Conservation (phyloP, 2,329 filamentous ascomycete genomes). For the Cadophora luteo-olivacea region DNA sequence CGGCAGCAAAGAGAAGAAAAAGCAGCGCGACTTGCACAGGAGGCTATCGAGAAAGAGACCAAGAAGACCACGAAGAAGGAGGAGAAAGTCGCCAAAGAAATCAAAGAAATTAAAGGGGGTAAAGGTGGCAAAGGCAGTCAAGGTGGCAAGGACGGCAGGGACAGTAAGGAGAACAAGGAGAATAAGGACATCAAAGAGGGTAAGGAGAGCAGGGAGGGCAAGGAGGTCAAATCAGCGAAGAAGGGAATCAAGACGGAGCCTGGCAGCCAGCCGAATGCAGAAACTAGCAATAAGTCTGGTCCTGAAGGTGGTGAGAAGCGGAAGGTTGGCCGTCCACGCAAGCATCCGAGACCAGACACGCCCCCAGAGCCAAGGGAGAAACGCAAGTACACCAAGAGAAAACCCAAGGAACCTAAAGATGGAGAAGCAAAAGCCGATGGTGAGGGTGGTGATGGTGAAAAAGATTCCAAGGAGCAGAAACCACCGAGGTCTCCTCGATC, state of each 20-base stretch:
- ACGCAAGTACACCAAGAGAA: slow-evolving; percentile 70
- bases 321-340: slow-evolving; percentile 69
- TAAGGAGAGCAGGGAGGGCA: slow-evolving; percentile 54
- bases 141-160: slow-evolving; percentile 40
- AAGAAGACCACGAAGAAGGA: slow-evolving; percentile 48
- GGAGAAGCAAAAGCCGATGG: slow-evolving; percentile 58
- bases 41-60: slow-evolving; percentile 47
- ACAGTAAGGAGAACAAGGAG: slow-evolving; percentile 58
- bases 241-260: slow-evolving; percentile 47
- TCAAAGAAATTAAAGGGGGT: slow-evolving; percentile 52
- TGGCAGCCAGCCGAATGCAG: neutral
- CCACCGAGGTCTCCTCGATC: slow-evolving; percentile 47
- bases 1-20: slow-evolving; percentile 62
- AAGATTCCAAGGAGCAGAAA: slow-evolving; percentile 68
- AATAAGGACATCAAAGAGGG: slow-evolving; percentile 51
- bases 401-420: slow-evolving; percentile 54
- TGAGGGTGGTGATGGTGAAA: slow-evolving; percentile 59
- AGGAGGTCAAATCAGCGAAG: slow-evolving; percentile 54
- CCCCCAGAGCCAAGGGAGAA: slow-evolving; percentile 62
- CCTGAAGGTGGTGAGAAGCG: slow-evolving; percentile 56
- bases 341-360: slow-evolving; percentile 66
- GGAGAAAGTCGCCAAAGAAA: slow-evolving; percentile 57
- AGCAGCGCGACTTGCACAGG: slow-evolving; percentile 57
- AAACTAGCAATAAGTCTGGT: slow-evolving; percentile 33
- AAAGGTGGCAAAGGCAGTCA: slow-evolving; percentile 51